Base-by-base conservation (phyloP, 1,284 basidiomycete species). In the Salmacisia buchloeana region DNA sequence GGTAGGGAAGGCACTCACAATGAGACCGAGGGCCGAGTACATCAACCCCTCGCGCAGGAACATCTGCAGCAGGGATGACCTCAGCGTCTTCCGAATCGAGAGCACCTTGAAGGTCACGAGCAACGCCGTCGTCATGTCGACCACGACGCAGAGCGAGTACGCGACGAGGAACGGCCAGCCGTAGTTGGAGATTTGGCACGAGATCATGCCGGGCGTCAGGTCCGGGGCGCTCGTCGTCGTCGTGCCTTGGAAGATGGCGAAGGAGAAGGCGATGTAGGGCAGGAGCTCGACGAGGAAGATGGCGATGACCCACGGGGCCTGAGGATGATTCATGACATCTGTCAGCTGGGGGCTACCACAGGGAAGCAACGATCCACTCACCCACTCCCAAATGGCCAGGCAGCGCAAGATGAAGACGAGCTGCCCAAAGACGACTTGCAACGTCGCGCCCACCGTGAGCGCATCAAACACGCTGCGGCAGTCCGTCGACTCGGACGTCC, bases 241-340 rank as follows among this genome's bases (percentile, higher is more conserved):
- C 21, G 59, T 54, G n/a, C 45, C 59, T 49, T 31, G 31, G 21
- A 45, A 36, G 35, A 54, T 60, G 31, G 59, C 45, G 39, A 60
- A 54, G 33, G 59, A 60, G 39, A 60, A 60, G 59, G 25, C 59
- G 12, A 60, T 45, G 39, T 60, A 54, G 3, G 59, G 59, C 9
- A 29, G 12, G 29, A 46, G 35, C 33, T 49, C 39, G 21, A 39
- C 59, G 3, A 43, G 6, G n/a, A 60, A 45, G n/a, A 60, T 27
- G n/a, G n/a, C 7, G 39, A 60, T 60, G 39, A 60, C 39, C 21
- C 23, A 41, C 18, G 34, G 35, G 2, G 36, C n/a, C 45, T 60
- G 46, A n/a, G 7, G 7, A 27, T n/a, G n/a, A n/a, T n/a, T n/a
- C n/a, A n/a, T n/a, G n/a, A n/a, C n/a, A n/a, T n/a, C n/a, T n/a